phyloP scores from a whole-genome alignment of 169 alveolate species.

The Cryptosporidium viatorum region DNA sequence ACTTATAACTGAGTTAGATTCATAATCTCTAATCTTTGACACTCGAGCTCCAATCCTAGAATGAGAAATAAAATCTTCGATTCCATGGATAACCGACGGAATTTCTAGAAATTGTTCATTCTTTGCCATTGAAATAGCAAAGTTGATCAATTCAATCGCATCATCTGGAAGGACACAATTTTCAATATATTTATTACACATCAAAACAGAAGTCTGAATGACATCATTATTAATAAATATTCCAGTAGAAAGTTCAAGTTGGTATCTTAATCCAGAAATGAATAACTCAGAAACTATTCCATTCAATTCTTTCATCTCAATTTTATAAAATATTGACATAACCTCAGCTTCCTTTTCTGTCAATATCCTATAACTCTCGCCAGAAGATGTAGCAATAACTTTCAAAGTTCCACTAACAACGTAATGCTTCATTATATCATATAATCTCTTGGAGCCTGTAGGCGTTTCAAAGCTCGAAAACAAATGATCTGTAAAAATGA shows the following conservation, averaged over 20 bases:
- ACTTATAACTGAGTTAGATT: background rate
- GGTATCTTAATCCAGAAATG: conserved; percentile 11
- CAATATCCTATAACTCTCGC: background rate
- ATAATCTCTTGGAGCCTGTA: background rate
- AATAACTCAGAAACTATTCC: conserved; percentile 28
- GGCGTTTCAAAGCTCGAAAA: background rate
- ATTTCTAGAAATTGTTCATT: conserved; percentile 10
- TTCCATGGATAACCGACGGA: conserved; percentile 10
- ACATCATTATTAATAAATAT: conserved; percentile 19
- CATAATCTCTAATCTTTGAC: conserved; percentile 33
- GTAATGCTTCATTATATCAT: background rate
- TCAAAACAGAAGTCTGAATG: background rate
- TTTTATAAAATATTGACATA: background rate
- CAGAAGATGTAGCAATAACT: conserved; percentile 3
- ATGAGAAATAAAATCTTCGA: conserved; percentile 9
- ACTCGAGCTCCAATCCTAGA: background rate
- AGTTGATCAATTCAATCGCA: conserved; percentile 36
- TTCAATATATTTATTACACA: conserved; percentile 29
- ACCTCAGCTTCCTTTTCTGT: conserved; percentile 4
- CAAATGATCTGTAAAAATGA: conserved; percentile 14
- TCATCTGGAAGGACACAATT: conserved; percentile 17
- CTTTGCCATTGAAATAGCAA: conserved; percentile 11
- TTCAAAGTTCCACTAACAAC: conserved; percentile 1
- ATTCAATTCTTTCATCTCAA: conserved; percentile 5
- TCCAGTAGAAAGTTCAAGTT: conserved; percentile 30